These are phyloP conservation scores for Spinacia oleracea DNA, from an alignment of 179 eudicot genomes.

Conservation along the genomic window DNA sequence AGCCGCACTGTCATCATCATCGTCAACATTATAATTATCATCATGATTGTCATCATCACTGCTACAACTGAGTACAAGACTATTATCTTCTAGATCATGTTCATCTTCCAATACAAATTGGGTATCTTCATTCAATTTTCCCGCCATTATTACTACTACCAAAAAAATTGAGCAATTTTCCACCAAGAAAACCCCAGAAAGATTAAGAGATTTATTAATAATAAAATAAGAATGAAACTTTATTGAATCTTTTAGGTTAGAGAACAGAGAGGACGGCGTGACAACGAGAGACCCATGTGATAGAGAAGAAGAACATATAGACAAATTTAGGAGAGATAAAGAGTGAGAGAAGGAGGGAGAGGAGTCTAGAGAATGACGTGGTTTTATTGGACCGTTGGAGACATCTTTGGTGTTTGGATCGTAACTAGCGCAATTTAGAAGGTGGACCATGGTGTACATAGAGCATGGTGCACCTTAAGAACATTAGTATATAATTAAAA, in stretches of 20 bases:
- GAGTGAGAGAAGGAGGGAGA: neutral
- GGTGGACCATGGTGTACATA: too few relatives aligned
- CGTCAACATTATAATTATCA: conserved; percentile 11
- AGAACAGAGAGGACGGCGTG: neutral
- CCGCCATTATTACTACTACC: conserved; percentile 28
- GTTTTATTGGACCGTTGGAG: neutral
- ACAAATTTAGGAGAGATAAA: neutral
- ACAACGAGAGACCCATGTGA: neutral
- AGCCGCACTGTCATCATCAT: conserved; percentile 22
- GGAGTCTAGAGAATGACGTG: neutral
- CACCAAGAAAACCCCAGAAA: neutral
- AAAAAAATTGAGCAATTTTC: neutral
- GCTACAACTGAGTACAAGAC: conserved; percentile 12
- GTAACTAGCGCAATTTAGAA: too few relatives aligned
- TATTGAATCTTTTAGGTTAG: neutral
- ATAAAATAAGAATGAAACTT: neutral
- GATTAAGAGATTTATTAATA: neutral
- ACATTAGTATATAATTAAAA: too few relatives aligned
- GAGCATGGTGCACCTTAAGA: too few relatives aligned
- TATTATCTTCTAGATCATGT: conserved; percentile 37
- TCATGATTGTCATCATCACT: conserved; percentile 23
- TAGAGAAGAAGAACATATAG: conserved; percentile 19
- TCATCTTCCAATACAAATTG: conserved; percentile 47
- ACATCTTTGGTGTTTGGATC: neutral
- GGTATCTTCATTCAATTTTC: conserved; percentile 26